Conservation (phyloP, 257 asterid genomes). For the Nicotiana knightiana region DNA sequence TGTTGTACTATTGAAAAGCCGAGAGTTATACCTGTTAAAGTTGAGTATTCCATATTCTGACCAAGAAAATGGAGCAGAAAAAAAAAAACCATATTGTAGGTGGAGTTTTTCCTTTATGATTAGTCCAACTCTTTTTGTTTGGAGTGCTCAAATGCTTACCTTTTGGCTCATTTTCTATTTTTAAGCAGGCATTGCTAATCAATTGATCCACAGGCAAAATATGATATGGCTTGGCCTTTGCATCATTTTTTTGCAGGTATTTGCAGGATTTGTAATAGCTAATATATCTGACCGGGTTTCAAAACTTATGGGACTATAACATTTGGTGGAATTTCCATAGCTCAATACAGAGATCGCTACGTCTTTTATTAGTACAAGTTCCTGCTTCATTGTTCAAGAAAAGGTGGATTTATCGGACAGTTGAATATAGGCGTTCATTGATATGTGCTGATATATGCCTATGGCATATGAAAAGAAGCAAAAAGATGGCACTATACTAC, state of each 20-base stretch:
- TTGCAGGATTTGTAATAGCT: slow-evolving; percentile 83
- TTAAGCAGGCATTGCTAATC: background rate
- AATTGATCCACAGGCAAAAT: background rate
- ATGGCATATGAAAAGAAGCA: background rate
- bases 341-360: background rate
- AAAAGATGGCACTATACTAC: background rate
- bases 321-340: background rate
- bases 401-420: no score
- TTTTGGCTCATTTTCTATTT: background rate
- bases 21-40: no score
- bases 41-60: no score
- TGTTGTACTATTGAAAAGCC: background rate
- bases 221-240: background rate
- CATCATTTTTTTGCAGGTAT: slow-evolving; percentile 52
- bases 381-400: no score
- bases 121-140: background rate
- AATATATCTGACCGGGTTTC: slow-evolving; percentile 66
- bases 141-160: background rate
- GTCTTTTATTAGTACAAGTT: background rate
- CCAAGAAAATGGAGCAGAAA: background rate
- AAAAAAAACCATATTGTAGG: background rate
- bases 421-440: no score
- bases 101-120: background rate
- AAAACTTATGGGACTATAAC: slow-evolving; percentile 59
- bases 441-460: background rate